phyloP scores from a whole-genome alignment of 768 basidiomycete species.

The Obba rivulosa region DNA sequence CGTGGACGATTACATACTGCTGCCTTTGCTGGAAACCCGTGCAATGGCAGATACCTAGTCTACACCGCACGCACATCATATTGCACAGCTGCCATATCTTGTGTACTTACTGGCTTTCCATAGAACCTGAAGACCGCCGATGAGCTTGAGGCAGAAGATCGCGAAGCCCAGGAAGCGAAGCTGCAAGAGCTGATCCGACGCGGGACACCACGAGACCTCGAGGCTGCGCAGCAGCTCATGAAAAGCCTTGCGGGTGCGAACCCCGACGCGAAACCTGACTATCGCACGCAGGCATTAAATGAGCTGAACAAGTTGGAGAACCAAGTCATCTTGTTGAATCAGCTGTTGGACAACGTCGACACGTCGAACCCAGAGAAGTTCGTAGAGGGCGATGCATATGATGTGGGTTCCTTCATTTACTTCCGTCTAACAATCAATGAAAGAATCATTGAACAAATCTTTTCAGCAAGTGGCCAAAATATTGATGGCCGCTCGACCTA shows the following conservation, averaged over 20 bases:
- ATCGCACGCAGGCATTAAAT: constrained; percentile 80
- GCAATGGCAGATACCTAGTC: too few relatives aligned
- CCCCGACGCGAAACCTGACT: constrained; percentile 92
- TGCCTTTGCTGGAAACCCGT: too few relatives aligned
- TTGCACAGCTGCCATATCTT: too few relatives aligned
- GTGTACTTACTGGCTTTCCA: too few relatives aligned
- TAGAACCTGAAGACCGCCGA: constrained; percentile 93
- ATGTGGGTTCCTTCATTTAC: constrained; percentile 45
- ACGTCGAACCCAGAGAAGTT: constrained; percentile 67
- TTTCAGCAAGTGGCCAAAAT: constrained; percentile 84
- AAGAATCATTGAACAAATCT: too few relatives aligned
- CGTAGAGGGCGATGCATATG: constrained; percentile 87
- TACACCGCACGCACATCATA: too few relatives aligned
- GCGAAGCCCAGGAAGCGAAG: constrained; percentile 93
- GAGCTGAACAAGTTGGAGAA: constrained; percentile 94
- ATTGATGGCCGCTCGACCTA: constrained; percentile 78
- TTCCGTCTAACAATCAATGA: too few relatives aligned
- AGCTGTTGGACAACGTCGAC: constrained; percentile 93
- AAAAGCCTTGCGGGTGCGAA: constrained; percentile 92
- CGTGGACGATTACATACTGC: too few relatives aligned
- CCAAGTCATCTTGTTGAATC: constrained; percentile 93
- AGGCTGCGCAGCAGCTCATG: constrained; percentile 96
- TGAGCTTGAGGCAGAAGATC: constrained; percentile 93
- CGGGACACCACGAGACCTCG: constrained; percentile 92
- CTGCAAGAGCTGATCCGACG: constrained; percentile 97